phyloP scores from a whole-genome alignment of 208 protist genomes.

The Naegleria lovaniensis region DNA sequence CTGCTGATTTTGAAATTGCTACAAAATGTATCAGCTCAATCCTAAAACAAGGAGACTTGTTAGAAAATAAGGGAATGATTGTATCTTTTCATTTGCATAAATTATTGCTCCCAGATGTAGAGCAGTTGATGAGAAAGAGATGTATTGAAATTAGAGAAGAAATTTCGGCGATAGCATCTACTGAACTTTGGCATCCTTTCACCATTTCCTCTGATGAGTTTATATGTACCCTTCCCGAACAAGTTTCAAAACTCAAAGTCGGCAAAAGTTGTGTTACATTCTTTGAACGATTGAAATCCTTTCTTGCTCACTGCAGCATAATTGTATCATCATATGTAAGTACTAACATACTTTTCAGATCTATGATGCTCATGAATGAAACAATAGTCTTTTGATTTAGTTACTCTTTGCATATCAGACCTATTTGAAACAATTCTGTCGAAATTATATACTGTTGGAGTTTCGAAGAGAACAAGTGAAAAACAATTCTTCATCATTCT shows the following conservation, averaged over 20 bases:
- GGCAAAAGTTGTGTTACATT: not conserved
- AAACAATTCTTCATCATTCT: not conserved
- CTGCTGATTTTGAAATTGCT: not conserved
- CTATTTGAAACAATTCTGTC: not conserved
- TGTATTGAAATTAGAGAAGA: not conserved
- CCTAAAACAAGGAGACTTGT: not conserved
- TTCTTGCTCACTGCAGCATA: not conserved
- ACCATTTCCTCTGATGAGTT: not conserved
- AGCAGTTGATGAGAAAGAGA: not conserved
- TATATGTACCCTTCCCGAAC: not conserved
- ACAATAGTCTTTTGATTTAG: not conserved
- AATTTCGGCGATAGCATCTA: not conserved
- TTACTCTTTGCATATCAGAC: not conserved
- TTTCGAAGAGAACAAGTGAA: not conserved
- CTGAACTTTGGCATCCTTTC: not conserved
- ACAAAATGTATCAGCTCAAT: not conserved
- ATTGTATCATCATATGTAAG: not conserved
- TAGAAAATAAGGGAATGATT: not conserved
- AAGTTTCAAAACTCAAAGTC: not conserved
- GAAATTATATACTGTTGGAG: not conserved
- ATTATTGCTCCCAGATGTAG: not conserved
- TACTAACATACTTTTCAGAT: not conserved
- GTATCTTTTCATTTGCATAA: not conserved
- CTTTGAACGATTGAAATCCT: not conserved
- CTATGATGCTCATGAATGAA: too few species aligned